Evolutionary conservation across 345 rosid species (phyloP).

Genomic region (Hypericum androsaemum): DNA sequence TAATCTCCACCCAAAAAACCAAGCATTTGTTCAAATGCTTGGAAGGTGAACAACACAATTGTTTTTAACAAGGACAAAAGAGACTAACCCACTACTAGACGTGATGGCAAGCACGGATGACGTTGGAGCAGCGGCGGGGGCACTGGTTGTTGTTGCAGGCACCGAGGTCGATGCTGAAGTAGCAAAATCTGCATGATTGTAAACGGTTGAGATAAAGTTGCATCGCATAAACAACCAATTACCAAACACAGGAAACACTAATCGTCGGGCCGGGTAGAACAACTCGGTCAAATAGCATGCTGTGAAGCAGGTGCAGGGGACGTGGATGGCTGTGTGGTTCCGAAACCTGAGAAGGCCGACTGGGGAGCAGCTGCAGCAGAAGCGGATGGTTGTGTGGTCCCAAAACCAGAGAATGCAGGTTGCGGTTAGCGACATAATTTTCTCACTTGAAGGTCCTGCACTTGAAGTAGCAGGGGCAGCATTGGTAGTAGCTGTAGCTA

Average conservation of each 20-base stretch:
- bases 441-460: conserved; percentile 26
- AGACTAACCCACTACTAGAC: conserved; percentile 69
- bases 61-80: conserved; percentile 1
- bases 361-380: conserved; percentile 23
- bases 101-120: conserved; percentile 47
- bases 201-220: background rate
- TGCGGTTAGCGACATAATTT: conserved; percentile 30
- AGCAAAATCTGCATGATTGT: conserved; percentile 35
- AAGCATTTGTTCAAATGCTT: no score
- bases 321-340: conserved; percentile 36
- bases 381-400: conserved; percentile 12
- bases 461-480: conserved; percentile 18
- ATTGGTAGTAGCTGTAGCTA: conserved; percentile 23
- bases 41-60: background rate
- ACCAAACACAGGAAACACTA: background rate
- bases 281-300: background rate
- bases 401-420: conserved; percentile 33
- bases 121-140: conserved; percentile 41
- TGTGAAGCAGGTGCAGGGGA: conserved; percentile 35
- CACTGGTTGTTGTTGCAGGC: conserved; percentile 32
- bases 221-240: background rate
- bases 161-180: conserved; percentile 34
- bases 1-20: background rate
- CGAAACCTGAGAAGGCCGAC: conserved; percentile 21
- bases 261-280: no score